Conservation (phyloP, 352 stramenopile genomes). For the Globisporangium abappressorium region DNA sequence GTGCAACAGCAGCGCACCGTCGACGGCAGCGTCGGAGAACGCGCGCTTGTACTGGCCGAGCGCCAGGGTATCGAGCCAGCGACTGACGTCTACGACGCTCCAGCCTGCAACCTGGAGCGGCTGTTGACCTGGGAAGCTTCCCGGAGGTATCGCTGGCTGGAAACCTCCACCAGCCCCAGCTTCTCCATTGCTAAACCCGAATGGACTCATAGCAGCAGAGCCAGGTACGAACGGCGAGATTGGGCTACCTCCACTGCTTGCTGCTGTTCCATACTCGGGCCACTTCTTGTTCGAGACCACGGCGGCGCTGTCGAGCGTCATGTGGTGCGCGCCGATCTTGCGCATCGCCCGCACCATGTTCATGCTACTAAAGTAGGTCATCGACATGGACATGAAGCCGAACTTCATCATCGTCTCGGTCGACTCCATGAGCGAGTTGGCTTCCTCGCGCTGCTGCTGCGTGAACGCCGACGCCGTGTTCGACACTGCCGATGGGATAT, state of each 20-base stretch:
- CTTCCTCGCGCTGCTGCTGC: conserved; percentile 87
- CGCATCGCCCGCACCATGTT: conserved; percentile 98
- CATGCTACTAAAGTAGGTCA: conserved; percentile 97
- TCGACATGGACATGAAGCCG: conserved; percentile 97
- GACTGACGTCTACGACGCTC: conserved; percentile 86
- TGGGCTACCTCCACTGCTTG: background rate
- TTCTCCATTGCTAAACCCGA: background rate
- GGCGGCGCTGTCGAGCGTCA: conserved; percentile 83
- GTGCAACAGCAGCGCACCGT: conserved; percentile 89
- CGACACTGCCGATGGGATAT: conserved; percentile 11
- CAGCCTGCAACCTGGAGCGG: conserved; percentile 67
- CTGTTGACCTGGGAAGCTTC: conserved; percentile 63
- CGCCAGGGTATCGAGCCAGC: conserved; percentile 89
- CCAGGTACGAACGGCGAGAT: background rate
- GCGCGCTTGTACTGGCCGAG: conserved; percentile 88
- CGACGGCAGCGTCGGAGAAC: conserved; percentile 86
- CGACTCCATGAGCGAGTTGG: conserved; percentile 91
- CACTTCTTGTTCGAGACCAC: conserved; percentile 59
- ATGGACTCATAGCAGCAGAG: conserved; percentile 2
- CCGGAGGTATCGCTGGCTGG: conserved; percentile 40
- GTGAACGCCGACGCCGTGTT: conserved; percentile 41
- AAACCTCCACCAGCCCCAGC: conserved; percentile 21
- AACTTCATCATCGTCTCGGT: conserved; percentile 99
- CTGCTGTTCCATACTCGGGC: conserved; percentile 40
- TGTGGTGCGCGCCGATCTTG: conserved; percentile 90